These are phyloP conservation scores for Aspergillus ibericus DNA, from an alignment of 2,329 filamentous ascomycete genomes.

Conservation along the genomic window DNA sequence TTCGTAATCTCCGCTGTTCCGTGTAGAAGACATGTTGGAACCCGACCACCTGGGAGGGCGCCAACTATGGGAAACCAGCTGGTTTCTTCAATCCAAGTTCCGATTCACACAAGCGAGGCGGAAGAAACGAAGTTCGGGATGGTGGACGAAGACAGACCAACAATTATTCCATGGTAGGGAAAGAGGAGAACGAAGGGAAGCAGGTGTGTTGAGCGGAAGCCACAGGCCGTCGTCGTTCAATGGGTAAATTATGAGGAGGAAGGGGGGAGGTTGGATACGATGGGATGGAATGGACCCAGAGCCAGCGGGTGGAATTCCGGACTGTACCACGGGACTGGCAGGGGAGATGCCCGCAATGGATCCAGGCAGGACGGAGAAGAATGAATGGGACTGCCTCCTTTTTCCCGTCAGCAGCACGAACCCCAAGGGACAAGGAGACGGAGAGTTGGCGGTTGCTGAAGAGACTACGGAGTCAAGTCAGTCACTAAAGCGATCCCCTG, in stretches of 20 bases:
- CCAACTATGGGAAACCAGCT: constrained; percentile 1
- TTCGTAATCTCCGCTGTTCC: constrained; percentile 45
- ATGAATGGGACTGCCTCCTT: neutral
- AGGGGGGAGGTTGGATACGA: constrained; percentile 7
- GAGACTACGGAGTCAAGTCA: neutral
- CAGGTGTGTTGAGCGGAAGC: constrained; percentile 5
- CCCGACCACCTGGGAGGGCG: constrained; percentile 17
- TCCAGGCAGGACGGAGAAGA: neutral
- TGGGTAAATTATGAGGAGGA: neutral
- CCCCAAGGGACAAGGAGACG: neutral
- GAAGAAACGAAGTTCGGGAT: constrained; percentile 4
- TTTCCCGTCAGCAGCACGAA: neutral
- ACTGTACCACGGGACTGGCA: constrained; percentile 5
- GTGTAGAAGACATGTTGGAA: constrained; percentile 34
- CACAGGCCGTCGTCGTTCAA: constrained; percentile 6
- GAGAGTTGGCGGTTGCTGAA: neutral
- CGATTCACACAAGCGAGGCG: neutral
- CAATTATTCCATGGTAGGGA: constrained; percentile 20
- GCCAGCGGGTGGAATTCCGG: constrained; percentile 15
- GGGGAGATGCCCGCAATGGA: constrained; percentile 10
- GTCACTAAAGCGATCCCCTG: neutral
- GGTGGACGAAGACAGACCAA: constrained; percentile 4
- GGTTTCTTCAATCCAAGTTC: constrained; percentile 9
- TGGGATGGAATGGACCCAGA: constrained; percentile 9
- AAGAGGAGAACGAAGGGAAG: constrained; percentile 7